phyloP scores from a whole-genome alignment of 768 basidiomycete species.

The Leccinum variicolor region DNA sequence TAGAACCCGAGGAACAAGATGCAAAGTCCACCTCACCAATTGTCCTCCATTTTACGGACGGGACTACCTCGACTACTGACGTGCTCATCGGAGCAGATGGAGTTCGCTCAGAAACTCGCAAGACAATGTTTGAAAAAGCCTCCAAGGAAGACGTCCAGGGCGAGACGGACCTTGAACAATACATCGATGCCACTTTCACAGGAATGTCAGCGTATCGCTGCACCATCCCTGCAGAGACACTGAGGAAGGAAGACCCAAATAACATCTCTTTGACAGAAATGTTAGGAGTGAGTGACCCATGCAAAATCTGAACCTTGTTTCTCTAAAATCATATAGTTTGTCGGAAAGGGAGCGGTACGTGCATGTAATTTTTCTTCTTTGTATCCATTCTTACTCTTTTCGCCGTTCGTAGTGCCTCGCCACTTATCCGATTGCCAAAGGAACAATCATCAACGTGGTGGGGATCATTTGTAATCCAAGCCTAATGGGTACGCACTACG shows the following conservation, averaged over 20 bases:
- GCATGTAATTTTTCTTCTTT: neutral
- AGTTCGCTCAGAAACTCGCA: slow-evolving; percentile 30
- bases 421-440: slow-evolving; percentile 37
- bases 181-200: slow-evolving; percentile 35
- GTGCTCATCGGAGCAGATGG: slow-evolving; percentile 47
- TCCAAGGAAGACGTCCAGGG: neutral
- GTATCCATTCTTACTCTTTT: neutral
- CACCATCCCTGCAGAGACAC: slow-evolving; percentile 32
- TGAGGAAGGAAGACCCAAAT: slow-evolving; percentile 25
- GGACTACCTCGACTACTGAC: slow-evolving; percentile 31
- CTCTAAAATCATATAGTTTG: slow-evolving; percentile 11
- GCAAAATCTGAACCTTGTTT: neutral
- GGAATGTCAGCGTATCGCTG: slow-evolving; percentile 40
- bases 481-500: slow-evolving; percentile 28
- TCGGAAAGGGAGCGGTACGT: slow-evolving; percentile 9
- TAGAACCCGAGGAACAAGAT: slow-evolving; percentile 1
- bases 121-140: slow-evolving; percentile 18
- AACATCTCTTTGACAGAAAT: slow-evolving; percentile 18
- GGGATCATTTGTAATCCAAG: slow-evolving; percentile 29
- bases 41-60: slow-evolving; percentile 12
- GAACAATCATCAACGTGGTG: slow-evolving; percentile 35
- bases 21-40: slow-evolving; percentile 26
- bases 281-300: slow-evolving; percentile 18
- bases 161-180: slow-evolving; percentile 4
- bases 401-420: slow-evolving; percentile 33